Percentiles rank a stretch among this genome's conserved stretches.
phyloP scores from a whole-genome alignment of 2,329 filamentous ascomycete genomes.

The Verticillium zaregamsianum region DNA sequence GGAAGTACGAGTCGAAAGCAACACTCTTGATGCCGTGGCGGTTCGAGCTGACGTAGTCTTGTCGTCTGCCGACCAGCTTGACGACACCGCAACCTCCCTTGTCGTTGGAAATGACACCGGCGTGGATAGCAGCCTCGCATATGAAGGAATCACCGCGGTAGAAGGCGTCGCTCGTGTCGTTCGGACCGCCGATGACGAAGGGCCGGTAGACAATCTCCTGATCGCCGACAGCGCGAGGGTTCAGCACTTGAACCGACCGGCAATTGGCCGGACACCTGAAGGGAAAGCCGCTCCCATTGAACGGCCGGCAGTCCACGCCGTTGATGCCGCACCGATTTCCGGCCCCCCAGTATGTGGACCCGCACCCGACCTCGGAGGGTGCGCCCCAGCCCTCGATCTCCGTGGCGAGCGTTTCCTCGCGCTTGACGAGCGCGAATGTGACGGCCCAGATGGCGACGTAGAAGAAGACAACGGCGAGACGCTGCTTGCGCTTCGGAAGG shows the following conservation, averaged over 20 bases:
- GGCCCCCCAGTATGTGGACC: slow-evolving; percentile 64
- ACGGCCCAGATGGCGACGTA: slow-evolving; percentile 66
- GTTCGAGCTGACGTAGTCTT: slow-evolving; percentile 58
- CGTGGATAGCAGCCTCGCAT: slow-evolving; percentile 79
- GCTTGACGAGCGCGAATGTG: slow-evolving; percentile 64
- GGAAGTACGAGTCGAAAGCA: slow-evolving; percentile 83
- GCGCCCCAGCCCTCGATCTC: slow-evolving; percentile 65
- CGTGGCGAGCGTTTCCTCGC: slow-evolving; percentile 52
- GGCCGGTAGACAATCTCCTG: slow-evolving; percentile 60
- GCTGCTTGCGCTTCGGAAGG: slow-evolving; percentile 55
- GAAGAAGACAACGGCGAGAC: slow-evolving; percentile 51
- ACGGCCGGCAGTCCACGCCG: slow-evolving; percentile 71
- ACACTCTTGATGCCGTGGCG: slow-evolving; percentile 74
- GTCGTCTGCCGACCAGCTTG: slow-evolving; percentile 64
- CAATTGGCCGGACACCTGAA: slow-evolving; percentile 76
- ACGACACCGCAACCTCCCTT: slow-evolving; percentile 81
- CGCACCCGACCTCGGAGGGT: slow-evolving; percentile 63
- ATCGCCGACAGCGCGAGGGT: slow-evolving; percentile 71
- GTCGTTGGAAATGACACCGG: slow-evolving; percentile 68
- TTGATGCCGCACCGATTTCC: slow-evolving; percentile 72
- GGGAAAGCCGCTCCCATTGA: slow-evolving; percentile 63
- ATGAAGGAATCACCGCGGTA: slow-evolving; percentile 91
- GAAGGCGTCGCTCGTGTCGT: slow-evolving; percentile 43
- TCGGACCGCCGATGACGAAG: slow-evolving; percentile 65
- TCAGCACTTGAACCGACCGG: slow-evolving; percentile 58